phyloP scores from a whole-genome alignment of 306 rosid species.

The Crotalaria pallida region DNA sequence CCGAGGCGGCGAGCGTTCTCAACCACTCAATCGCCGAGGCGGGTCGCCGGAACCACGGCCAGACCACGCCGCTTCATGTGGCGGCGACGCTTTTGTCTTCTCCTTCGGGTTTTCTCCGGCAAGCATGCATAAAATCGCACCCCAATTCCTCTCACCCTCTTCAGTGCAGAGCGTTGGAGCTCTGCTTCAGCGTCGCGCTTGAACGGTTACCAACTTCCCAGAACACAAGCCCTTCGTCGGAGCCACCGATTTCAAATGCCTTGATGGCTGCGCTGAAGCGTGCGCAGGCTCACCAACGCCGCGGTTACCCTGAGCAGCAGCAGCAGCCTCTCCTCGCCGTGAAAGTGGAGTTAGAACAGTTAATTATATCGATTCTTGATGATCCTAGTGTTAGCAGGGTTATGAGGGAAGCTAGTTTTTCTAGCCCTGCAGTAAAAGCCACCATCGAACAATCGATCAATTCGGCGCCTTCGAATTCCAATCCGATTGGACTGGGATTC shows the following conservation, averaged over 20 bases:
- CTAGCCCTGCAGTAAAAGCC: conserved; percentile 86
- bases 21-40: conserved; percentile 93
- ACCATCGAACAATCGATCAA: conserved; percentile 79
- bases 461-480: conserved; percentile 41
- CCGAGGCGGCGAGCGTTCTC: conserved; percentile 91
- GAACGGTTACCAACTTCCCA: conserved; percentile 90
- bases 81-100: conserved; percentile 82
- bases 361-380: conserved; percentile 87
- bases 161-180: conserved; percentile 94
- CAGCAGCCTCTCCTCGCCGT: conserved; percentile 95
- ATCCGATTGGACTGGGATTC: conserved; percentile 61
- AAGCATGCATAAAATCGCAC: conserved; percentile 93
- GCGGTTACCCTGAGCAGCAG: conserved; percentile 96
- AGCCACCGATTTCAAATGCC: conserved; percentile 92
- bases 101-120: conserved; percentile 74
- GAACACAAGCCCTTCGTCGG: conserved; percentile 51
- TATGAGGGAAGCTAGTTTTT: conserved; percentile 93
- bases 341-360: conserved; percentile 88
- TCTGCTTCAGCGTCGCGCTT: conserved; percentile 89
- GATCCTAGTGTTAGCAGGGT: conserved; percentile 97
- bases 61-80: conserved; percentile 94
- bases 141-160: conserved; percentile 96
- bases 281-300: conserved; percentile 96
- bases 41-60: conserved; percentile 87
- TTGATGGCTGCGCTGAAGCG: conserved; percentile 92